These are phyloP conservation scores for Tubosaeta sp. DNA, from an alignment of 768 basidiomycete species.

Conservation along the genomic window DNA sequence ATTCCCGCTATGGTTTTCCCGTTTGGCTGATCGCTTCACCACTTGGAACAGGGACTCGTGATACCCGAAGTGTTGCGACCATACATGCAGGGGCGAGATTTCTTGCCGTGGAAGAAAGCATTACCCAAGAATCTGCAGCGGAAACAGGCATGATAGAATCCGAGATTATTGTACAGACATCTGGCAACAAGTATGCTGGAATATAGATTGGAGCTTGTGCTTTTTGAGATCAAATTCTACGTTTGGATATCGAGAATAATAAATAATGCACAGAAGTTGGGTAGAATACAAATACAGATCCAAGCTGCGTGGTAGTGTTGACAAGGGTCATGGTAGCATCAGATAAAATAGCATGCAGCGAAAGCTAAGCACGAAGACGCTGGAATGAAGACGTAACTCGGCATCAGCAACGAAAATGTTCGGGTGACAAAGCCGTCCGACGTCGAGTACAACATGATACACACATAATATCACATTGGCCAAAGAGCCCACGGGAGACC, in stretches of 20 bases:
- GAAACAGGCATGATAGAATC: constrained; percentile 48
- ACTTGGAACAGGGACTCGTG: constrained; percentile 64
- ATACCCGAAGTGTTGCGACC: constrained; percentile 89
- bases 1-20: not conserved
- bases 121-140: constrained; percentile 74
- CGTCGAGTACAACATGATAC: constrained; percentile 10
- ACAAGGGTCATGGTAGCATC: constrained; percentile 2
- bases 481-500: not conserved
- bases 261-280: not conserved
- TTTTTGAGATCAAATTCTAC: not conserved
- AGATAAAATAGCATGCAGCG: constrained; percentile 21
- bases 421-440: too few species aligned
- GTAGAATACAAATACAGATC: constrained; percentile 20
- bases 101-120: constrained; percentile 79
- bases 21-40: not conserved
- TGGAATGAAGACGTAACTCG: constrained; percentile 3
- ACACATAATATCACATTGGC: not conserved
- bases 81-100: constrained; percentile 95
- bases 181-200: not conserved
- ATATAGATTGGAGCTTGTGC: not conserved
- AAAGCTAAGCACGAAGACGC: not conserved
- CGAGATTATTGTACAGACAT: not conserved
- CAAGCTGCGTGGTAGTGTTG: not conserved
- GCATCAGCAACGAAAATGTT: constrained; percentile 1
- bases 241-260: not conserved